Evolutionary conservation across 805 yeast species (phyloP).

Genomic region (Ogataea philodendri): DNA sequence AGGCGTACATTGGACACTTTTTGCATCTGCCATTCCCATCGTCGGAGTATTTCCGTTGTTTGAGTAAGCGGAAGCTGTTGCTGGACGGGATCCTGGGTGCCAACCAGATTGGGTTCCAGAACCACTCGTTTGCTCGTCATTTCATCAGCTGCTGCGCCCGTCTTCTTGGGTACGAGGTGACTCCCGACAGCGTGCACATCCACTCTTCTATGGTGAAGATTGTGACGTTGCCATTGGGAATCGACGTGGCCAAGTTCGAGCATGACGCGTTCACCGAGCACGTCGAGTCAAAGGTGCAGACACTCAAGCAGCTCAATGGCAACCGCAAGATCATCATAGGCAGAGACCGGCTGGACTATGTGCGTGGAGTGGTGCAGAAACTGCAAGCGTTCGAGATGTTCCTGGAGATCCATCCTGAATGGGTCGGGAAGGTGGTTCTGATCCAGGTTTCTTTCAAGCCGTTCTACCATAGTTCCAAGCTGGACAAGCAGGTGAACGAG

Average conservation of each 20-base stretch:
- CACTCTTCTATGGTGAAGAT: constrained; percentile 78
- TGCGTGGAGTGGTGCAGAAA: constrained; percentile 92
- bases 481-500: constrained; percentile 82
- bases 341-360: constrained; percentile 87
- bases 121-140: constrained; percentile 83
- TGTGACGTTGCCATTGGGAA: constrained; percentile 83
- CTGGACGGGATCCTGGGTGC: constrained; percentile 92
- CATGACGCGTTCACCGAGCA: constrained; percentile 51
- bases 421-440: constrained; percentile 77
- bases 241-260: constrained; percentile 70
- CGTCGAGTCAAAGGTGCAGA: constrained; percentile 61
- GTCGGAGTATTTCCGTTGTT: constrained; percentile 86
- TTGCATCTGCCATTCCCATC: constrained; percentile 94
- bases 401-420: constrained; percentile 86
- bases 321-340: constrained; percentile 84
- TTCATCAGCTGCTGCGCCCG: constrained; percentile 89
- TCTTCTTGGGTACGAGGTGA: constrained; percentile 76
- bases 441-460: constrained; percentile 91
- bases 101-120: constrained; percentile 82
- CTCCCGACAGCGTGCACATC: constrained; percentile 54
- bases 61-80: constrained; percentile 77
- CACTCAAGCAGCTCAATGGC: constrained; percentile 60
- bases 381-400: constrained; percentile 87
- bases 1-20: constrained; percentile 72
- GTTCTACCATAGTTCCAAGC: constrained; percentile 53